Conservation (phyloP, 179 eudicot genomes). For the Pouteria campechiana region DNA sequence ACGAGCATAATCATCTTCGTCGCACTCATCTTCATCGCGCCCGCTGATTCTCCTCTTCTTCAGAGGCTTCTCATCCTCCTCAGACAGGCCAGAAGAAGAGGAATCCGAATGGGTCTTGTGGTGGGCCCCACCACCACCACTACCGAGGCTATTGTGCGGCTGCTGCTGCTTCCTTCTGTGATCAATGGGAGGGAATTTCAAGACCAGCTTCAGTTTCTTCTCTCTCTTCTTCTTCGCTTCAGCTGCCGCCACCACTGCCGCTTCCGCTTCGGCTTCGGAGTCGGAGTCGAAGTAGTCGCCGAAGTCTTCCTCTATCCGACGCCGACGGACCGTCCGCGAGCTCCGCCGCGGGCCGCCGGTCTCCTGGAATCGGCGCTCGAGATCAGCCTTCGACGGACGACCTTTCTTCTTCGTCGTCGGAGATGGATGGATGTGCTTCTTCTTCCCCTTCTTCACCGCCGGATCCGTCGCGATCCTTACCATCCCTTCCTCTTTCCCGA, state of each 20-base stretch:
- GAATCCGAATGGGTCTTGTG: slow-evolving; percentile 23
- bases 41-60: slow-evolving; percentile 44
- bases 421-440: no score
- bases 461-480: slow-evolving; percentile 85
- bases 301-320: slow-evolving; percentile 49
- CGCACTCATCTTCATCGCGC: slow-evolving; percentile 10
- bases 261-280: slow-evolving; percentile 38
- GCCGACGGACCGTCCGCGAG: slow-evolving; percentile 51
- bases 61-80: slow-evolving; percentile 10
- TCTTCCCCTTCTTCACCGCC: no score
- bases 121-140: slow-evolving; percentile 24
- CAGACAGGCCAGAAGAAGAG: slow-evolving; percentile 16
- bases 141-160: slow-evolving; percentile 14
- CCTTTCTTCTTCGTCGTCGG: slow-evolving; percentile 90
- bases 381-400: slow-evolving; percentile 84
- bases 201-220: slow-evolving; percentile 54
- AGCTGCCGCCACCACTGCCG: slow-evolving; percentile 18
- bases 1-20: slow-evolving; percentile 15
- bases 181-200: slow-evolving; percentile 41
- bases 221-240: slow-evolving; percentile 37
- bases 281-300: slow-evolving; percentile 59
- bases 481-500: slow-evolving; percentile 20
- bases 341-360: slow-evolving; percentile 17
- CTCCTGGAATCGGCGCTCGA: slow-evolving; percentile 24
- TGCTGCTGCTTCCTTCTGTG: slow-evolving; percentile 3